Conservation (phyloP, 169 alveolate species). For the Cryptosporidium felis region DNA sequence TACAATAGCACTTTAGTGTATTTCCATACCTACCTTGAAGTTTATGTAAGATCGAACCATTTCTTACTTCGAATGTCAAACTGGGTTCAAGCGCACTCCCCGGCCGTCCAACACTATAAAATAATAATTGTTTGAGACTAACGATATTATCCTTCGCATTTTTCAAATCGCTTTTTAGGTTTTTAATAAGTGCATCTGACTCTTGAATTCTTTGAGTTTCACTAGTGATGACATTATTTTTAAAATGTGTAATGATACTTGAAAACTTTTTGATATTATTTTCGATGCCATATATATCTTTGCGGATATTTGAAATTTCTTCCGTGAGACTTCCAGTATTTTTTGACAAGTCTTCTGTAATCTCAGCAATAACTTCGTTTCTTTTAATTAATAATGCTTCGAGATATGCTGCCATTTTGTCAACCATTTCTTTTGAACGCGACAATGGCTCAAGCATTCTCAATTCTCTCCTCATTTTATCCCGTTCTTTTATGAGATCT, state of each 20-base stretch:
- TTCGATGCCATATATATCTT: slow-evolving; percentile 41
- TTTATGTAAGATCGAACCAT: slow-evolving; percentile 60
- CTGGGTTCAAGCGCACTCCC: slow-evolving; percentile 62
- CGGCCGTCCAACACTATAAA: slow-evolving; percentile 56
- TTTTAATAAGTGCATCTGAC: slow-evolving; percentile 24
- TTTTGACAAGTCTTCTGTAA: slow-evolving; percentile 40
- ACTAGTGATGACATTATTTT: slow-evolving; percentile 22
- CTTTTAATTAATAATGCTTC: slow-evolving; percentile 51
- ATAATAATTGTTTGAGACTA: slow-evolving; percentile 3
- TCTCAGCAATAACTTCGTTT: slow-evolving; percentile 42
- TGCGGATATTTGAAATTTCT: slow-evolving; percentile 56
- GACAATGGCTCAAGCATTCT: slow-evolving; percentile 36
- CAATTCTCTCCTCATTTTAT: slow-evolving; percentile 23
- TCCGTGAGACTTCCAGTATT: slow-evolving; percentile 18
- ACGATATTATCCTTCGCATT: slow-evolving; percentile 31
- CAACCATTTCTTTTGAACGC: slow-evolving; percentile 63
- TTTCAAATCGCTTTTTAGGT: slow-evolving; percentile 2
- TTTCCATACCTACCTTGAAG: slow-evolving; percentile 32
- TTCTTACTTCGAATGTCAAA: slow-evolving; percentile 49
- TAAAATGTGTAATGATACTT: slow-evolving; percentile 15
- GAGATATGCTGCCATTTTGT: slow-evolving; percentile 55
- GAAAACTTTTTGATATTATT: slow-evolving; percentile 35
- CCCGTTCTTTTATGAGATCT: slow-evolving; percentile 33
- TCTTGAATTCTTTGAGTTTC: slow-evolving; percentile 57
- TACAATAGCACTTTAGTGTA: slow-evolving; percentile 35